Evolutionary conservation across 1,284 basidiomycete species (phyloP).

Genomic region (Phlebopus sp.): DNA sequence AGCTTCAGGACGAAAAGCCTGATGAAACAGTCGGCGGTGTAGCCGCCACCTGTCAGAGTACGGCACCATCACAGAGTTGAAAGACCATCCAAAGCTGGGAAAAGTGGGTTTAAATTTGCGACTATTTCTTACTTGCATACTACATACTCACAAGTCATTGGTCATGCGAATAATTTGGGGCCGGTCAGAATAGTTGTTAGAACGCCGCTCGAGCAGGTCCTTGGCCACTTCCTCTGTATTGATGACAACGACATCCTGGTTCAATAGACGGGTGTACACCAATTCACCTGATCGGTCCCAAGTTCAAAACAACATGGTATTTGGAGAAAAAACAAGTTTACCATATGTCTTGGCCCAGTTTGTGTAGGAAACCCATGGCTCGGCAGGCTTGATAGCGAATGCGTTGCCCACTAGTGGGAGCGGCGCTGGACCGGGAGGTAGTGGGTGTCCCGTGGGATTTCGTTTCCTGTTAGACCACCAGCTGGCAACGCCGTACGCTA

Average conservation of each 20-base stretch:
- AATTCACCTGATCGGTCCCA: conserved; percentile 17
- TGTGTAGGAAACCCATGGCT: conserved; percentile 30
- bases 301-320: background rate
- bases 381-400: conserved; percentile 16
- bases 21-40: conserved; percentile 28
- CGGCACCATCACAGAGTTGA: conserved; percentile 29
- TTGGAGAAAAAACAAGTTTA: background rate
- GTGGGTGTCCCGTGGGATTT: conserved; percentile 4
- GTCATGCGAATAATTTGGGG: conserved; percentile 25
- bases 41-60: conserved; percentile 30
- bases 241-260: conserved; percentile 29
- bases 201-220: conserved; percentile 30
- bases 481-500: conserved; percentile 6
- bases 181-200: conserved; percentile 30
- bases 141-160: conserved; percentile 26
- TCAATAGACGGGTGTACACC: conserved; percentile 27
- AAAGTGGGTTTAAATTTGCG: background rate
- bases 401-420: conserved; percentile 29
- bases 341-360: conserved; percentile 25
- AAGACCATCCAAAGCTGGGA: conserved; percentile 29
- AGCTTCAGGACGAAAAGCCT: conserved; percentile 26
- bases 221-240: conserved; percentile 26
- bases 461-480: conserved; percentile 11
- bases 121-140: background rate
- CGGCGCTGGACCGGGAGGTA: conserved; percentile 28